Evolutionary conservation across 179 eudicot genomes (phyloP), one percentile per base, ranked within the genome.

Genomic region (Heliamphora pulchella): DNA sequence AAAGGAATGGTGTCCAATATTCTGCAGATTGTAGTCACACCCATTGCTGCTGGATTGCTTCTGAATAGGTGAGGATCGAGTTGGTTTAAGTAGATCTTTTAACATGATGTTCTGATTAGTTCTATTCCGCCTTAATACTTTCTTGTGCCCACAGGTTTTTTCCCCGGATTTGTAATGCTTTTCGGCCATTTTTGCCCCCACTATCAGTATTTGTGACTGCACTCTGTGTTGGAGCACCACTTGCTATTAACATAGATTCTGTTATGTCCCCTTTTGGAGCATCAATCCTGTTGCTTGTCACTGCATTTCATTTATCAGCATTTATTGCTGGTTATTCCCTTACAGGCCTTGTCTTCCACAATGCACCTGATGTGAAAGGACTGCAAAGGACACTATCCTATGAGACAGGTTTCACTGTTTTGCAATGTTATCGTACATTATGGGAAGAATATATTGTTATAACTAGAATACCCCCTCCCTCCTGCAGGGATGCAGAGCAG

Each of bases 211-310:
- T 91, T 78, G 97, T 94, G 87, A 94, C 97, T 58, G 90, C 98
- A 46, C 92, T 90, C 18, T 94, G 98, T 85, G 95, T 94, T 78
- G 98, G 98, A 70, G 97, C 98, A 78, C 98, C 97, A 20, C 97
- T 94, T 74, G 97, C 98, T 47, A 91, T 93, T 78, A 94, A 93
- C 82, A 91, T 93, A 43, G 54, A 85, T n/a, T 92, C 97, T 10
- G 91, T 94, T 71, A 75, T 93, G 90, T 94, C 98, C 71, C 91
- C 97, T 64, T 91, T 89, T 76, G 98, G 98, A 74, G 78, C 87
- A 64, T 89, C 92, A 39, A 86, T 93, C 71, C 84, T 94, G 74
- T 83, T 93, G 67, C 92, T 94, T 70, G 90, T 91, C 63, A 82
- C 87, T 69, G 85, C 88, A 67, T 90, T 94, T 86, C 98, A 94